A percentile compares a stretch with the other conserved stretches of the same genome.
These are phyloP conservation scores for Globisporangium acanthophoron DNA, from an alignment of 352 stramenopile species.

Conservation along the genomic window DNA sequence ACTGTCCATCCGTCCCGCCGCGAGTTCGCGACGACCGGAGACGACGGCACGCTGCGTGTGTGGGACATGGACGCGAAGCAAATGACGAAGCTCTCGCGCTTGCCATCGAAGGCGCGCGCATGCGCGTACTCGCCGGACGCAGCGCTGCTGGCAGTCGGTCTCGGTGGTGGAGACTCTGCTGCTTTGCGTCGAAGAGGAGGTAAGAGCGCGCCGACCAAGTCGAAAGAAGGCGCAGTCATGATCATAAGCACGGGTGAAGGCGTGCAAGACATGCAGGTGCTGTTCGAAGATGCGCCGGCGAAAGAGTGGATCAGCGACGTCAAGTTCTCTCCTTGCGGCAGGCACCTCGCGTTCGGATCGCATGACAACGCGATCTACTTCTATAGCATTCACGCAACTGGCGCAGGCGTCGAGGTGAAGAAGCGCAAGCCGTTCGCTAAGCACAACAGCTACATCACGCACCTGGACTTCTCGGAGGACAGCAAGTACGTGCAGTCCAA, in stretches of 20 bases:
- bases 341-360: slow-evolving; percentile 48
- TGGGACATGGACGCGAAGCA: slow-evolving; percentile 74
- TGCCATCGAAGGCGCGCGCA: slow-evolving; percentile 53
- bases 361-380: slow-evolving; percentile 75
- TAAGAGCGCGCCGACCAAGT: slow-evolving; percentile 19
- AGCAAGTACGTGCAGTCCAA: slow-evolving; percentile 63
- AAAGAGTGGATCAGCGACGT: slow-evolving; percentile 80
- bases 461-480: slow-evolving; percentile 80
- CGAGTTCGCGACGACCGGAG: slow-evolving; percentile 66
- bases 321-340: slow-evolving; percentile 60
- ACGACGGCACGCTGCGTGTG: slow-evolving; percentile 76
- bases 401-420: slow-evolving; percentile 20
- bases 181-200: slow-evolving; percentile 25
- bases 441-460: slow-evolving; percentile 81
- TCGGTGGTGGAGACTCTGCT: slow-evolving; percentile 58
- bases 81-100: slow-evolving; percentile 27
- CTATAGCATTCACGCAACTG: slow-evolving; percentile 29
- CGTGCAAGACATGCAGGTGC: slow-evolving; percentile 14
- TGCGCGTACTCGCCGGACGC: slow-evolving; percentile 87
- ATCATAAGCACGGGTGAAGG: slow-evolving; percentile 19
- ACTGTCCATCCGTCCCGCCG: slow-evolving; percentile 59
- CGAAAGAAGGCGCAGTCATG: slow-evolving; percentile 44
- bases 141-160: slow-evolving; percentile 76
- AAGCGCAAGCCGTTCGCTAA: slow-evolving; percentile 73
- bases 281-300: slow-evolving; percentile 54